Evolutionary conservation across 176 grass and related monocot species (phyloP).

Genomic region (Guadua angustifolia): DNA sequence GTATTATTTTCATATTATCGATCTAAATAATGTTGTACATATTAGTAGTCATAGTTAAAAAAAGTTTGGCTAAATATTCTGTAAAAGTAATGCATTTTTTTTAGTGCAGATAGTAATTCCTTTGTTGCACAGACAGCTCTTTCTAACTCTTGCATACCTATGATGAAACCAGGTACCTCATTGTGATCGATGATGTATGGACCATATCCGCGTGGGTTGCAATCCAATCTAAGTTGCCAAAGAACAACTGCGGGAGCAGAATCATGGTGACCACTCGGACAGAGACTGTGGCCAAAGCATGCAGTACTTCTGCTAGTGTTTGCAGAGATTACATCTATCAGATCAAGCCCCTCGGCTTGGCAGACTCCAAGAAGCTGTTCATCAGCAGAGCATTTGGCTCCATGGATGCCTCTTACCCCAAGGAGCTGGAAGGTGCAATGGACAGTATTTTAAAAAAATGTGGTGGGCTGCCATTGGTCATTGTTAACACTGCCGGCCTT

Average conservation of each 20-base stretch:
- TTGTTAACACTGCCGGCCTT: background rate
- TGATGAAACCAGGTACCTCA: background rate
- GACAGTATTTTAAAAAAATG: too few species aligned
- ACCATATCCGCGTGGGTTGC: background rate
- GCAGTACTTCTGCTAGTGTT: background rate
- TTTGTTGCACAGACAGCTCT: too few species aligned
- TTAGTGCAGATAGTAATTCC: too few species aligned
- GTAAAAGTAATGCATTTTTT: too few species aligned
- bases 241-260: background rate
- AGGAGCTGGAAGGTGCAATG: too few species aligned
- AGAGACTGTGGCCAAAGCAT: background rate
- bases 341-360: background rate
- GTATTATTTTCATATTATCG: too few species aligned
- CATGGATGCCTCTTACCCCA: background rate
- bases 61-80: too few species aligned
- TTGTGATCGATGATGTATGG: constrained; percentile 41
- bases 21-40: too few species aligned
- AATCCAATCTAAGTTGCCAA: background rate
- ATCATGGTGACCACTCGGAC: constrained; percentile 35
- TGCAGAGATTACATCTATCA: background rate
- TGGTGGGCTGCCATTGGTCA: too few species aligned
- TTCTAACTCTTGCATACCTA: too few species aligned
- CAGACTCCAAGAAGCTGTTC: background rate
- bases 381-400: constrained; percentile 13
- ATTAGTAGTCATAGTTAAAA: too few species aligned